These are phyloP conservation scores for Babesia sp. DNA, from an alignment of 169 alveolate genomes.

Conservation along the genomic window DNA sequence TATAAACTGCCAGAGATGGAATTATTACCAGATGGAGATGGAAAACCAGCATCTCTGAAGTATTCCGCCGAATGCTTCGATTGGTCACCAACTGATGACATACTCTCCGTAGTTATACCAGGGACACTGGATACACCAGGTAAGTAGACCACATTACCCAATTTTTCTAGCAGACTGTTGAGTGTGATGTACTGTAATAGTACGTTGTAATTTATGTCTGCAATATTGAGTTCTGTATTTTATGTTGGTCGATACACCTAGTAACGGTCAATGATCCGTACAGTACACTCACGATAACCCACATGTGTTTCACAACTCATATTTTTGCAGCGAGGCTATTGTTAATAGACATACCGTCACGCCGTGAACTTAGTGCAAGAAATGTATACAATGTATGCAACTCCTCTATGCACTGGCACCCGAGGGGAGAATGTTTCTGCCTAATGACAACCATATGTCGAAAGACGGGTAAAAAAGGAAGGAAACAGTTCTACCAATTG, in stretches of 20 bases:
- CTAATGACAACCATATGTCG: conserved; percentile 83
- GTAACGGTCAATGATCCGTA: conserved; percentile 53
- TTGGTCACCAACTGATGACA: conserved; percentile 90
- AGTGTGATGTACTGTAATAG: conserved; percentile 17
- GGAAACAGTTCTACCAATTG: conserved; percentile 81
- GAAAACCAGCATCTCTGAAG: conserved; percentile 80
- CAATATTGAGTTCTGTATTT: conserved; percentile 19
- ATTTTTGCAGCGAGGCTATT: conserved; percentile 70
- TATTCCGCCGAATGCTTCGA: conserved; percentile 84
- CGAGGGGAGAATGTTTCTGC: conserved; percentile 86
- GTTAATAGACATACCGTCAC: conserved; percentile 82
- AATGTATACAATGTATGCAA: conserved; percentile 84
- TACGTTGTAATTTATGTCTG: conserved; percentile 25
- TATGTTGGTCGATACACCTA: conserved; percentile 10
- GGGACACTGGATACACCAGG: conserved; percentile 89
- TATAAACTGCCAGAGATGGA: conserved; percentile 82
- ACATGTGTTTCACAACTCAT: not conserved
- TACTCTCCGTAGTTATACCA: conserved; percentile 84
- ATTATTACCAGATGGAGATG: conserved; percentile 75
- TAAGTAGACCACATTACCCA: not conserved
- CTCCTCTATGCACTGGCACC: conserved; percentile 88
- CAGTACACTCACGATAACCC: conserved; percentile 25
- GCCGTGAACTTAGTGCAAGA: conserved; percentile 86
- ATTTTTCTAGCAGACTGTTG: conserved; percentile 30
- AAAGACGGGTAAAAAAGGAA: conserved; percentile 85